A percentile compares a stretch with the other conserved stretches of the same genome.
phyloP scores from a whole-genome alignment of 345 rosid genomes.

The Erucastrum elatum region DNA sequence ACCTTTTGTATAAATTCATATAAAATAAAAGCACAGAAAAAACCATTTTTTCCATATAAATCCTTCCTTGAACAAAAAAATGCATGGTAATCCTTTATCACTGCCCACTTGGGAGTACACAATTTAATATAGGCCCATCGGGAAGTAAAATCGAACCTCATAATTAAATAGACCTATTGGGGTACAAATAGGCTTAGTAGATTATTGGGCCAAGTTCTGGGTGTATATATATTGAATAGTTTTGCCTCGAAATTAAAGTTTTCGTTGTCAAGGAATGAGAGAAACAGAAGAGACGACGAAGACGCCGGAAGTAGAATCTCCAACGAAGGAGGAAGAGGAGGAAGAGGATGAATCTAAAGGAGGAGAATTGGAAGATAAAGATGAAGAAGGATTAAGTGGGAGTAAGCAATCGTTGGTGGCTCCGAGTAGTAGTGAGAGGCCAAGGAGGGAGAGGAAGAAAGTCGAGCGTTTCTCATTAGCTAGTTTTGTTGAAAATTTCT shows the following conservation, averaged over 20 bases:
- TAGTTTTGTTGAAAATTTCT: background rate
- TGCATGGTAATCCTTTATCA: conserved; percentile 47
- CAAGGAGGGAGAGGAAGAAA: conserved; percentile 79
- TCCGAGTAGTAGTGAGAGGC: conserved; percentile 61
- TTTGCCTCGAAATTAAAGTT: too few species aligned
- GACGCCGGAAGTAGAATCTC: conserved; percentile 43
- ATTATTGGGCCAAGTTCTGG: background rate
- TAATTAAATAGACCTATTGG: background rate
- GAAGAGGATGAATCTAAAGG: too few species aligned
- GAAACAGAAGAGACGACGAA: conserved; percentile 52
- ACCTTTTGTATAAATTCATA: too few species aligned
- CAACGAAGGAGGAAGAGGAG: conserved; percentile 38
- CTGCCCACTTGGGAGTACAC: conserved; percentile 71
- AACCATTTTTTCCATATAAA: too few species aligned
- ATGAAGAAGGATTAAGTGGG: conserved; percentile 35
- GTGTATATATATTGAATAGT: conserved; percentile 13
- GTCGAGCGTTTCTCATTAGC: conserved; percentile 75
- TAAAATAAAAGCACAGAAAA: too few species aligned
- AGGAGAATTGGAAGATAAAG: too few species aligned
- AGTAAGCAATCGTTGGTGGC: conserved; percentile 47
- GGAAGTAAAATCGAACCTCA: background rate
- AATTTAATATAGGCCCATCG: background rate
- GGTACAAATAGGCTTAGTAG: background rate
- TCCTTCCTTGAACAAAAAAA: too few species aligned
- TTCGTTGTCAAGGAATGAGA: too few species aligned